A percentile compares a stretch with the other conserved stretches of the same genome.
phyloP scores from a whole-genome alignment of 2,329 filamentous ascomycete genomes.

The Fusarium graminum region DNA sequence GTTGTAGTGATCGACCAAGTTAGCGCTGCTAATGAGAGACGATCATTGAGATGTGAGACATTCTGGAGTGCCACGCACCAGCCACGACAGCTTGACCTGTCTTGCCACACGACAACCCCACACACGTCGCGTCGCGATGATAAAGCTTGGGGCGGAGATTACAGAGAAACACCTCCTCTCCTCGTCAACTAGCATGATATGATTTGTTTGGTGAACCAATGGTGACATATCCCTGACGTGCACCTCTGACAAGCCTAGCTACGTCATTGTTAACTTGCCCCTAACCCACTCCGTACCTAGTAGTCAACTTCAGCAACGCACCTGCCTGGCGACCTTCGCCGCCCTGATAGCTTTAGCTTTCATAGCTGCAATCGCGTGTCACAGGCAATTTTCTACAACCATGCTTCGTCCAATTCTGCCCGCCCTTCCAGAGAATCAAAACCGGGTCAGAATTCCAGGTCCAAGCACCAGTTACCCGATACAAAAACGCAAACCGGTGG shows the following conservation, averaged over 20 bases:
- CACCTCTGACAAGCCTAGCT: too few relatives aligned
- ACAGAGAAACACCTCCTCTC: too few relatives aligned
- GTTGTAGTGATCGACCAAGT: conserved; percentile 11
- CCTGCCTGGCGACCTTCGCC: too few relatives aligned
- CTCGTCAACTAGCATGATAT: too few relatives aligned
- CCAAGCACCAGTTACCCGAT: too few relatives aligned
- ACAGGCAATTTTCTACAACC: background rate
- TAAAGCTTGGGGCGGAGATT: background rate
- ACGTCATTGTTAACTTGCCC: too few relatives aligned
- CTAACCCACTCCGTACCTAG: too few relatives aligned
- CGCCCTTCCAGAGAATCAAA: background rate
- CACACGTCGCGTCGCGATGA: conserved; percentile 6
- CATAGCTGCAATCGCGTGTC: too few relatives aligned
- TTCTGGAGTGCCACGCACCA: conserved; percentile 1
- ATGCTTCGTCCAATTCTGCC: background rate
- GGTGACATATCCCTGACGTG: too few relatives aligned
- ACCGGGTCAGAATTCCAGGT: background rate
- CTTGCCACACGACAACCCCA: conserved; percentile 5
- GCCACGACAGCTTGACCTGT: conserved; percentile 20
- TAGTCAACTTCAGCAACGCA: too few relatives aligned
- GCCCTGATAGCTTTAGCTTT: too few relatives aligned
- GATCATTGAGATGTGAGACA: conserved; percentile 1
- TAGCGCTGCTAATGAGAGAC: conserved; percentile 16
- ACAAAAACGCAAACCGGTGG: background rate
- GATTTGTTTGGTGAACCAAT: too few relatives aligned